These are phyloP conservation scores for Apophysomyces elegans DNA, from an alignment of 371 early-diverging fungal species.

Conservation along the genomic window DNA sequence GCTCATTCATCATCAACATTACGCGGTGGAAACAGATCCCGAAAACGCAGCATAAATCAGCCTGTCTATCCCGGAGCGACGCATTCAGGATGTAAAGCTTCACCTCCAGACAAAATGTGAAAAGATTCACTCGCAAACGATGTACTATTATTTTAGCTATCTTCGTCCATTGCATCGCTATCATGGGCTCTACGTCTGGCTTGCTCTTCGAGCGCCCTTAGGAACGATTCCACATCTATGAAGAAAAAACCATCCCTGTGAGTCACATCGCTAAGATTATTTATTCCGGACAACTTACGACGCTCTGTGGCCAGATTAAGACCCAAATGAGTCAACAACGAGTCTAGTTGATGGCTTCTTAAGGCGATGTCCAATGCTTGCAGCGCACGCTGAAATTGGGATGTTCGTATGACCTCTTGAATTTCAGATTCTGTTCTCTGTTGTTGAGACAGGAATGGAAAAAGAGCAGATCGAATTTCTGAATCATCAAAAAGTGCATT, in stretches of 20 bases:
- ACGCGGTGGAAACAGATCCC: too few species aligned
- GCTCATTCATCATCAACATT: too few species aligned
- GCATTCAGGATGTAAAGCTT: too few species aligned
- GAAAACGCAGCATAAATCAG: too few species aligned
- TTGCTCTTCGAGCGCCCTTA: constrained; percentile 67
- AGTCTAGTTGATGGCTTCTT: constrained; percentile 64
- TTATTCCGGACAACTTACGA: neutral
- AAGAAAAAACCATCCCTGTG: neutral
- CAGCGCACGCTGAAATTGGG: constrained; percentile 67
- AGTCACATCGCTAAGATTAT: constrained; percentile 13
- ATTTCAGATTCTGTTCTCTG: constrained; percentile 41
- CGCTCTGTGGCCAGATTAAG: constrained; percentile 52
- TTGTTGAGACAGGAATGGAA: constrained; percentile 51
- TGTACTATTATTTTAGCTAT: constrained; percentile 10
- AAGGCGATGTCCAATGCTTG: constrained; percentile 58
- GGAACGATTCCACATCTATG: constrained; percentile 69
- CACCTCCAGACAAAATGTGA: too few species aligned
- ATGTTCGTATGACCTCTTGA: constrained; percentile 54
- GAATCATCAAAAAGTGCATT: constrained; percentile 52
- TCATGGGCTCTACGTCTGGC: constrained; percentile 44
- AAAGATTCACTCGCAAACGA: neutral
- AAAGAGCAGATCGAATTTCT: constrained; percentile 51
- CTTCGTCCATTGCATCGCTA: constrained; percentile 48
- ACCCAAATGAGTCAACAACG: constrained; percentile 61
- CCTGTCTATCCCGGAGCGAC: too few species aligned